Evolutionary conservation across 2,329 filamentous ascomycete genomes (phyloP).

Genomic region (Curvularia sp.): DNA sequence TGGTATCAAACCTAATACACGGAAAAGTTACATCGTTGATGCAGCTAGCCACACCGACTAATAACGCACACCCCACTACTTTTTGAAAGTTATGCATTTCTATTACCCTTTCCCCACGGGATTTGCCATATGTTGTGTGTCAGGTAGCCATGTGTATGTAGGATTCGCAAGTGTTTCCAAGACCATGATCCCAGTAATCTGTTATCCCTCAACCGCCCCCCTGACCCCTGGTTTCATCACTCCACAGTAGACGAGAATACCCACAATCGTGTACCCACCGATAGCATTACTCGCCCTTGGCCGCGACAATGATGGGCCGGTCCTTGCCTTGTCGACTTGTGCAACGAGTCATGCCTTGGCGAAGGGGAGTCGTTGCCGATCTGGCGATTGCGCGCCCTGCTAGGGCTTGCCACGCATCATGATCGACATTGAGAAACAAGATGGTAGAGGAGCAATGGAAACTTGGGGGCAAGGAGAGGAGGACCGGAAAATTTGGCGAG

Average conservation of each 20-base stretch:
- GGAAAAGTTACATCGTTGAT: conserved; percentile 1
- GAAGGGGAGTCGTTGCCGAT: conserved; percentile 2
- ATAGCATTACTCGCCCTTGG: neutral
- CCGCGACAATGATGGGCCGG: neutral
- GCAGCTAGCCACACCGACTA: conserved; percentile 2
- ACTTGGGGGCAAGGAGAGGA: neutral
- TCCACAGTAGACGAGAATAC: conserved; percentile 2
- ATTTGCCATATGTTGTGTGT: neutral
- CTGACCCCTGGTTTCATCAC: conserved; percentile 14
- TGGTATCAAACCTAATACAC: conserved; percentile 12
- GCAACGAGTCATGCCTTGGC: neutral
- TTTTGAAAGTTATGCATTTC: neutral
- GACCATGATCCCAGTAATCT: neutral
- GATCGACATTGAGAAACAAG: neutral
- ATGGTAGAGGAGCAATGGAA: neutral
- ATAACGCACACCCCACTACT: neutral
- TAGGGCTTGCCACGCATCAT: neutral
- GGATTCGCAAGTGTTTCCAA: neutral
- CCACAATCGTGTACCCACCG: conserved; percentile 1
- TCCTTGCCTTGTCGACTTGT: neutral
- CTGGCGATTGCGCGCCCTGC: conserved; percentile 4
- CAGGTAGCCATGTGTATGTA: neutral
- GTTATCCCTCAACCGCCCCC: neutral
- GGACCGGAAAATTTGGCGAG: neutral
- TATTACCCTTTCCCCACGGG: neutral